Base-by-base conservation (phyloP, 306 rosid genomes). In the Glycine tomentella region DNA sequence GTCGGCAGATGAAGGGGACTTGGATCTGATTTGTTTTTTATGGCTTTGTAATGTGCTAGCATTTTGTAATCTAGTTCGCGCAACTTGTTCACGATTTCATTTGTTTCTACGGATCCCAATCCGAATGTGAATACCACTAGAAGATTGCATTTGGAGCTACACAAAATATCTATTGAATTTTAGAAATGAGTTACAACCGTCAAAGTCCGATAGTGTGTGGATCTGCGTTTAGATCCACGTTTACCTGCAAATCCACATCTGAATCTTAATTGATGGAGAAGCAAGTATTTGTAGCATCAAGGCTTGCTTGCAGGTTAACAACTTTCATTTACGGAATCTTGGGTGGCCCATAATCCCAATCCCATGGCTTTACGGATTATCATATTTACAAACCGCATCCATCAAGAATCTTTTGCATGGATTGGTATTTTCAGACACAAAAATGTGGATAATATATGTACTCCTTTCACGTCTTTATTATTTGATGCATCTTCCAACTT, bases 1-100 rank as follows among this genome's bases (percentile, higher is more conserved):
- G 62, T 40, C 63, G 10, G 34, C 8, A 40, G 68, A 17, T 12
- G 16, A 58, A 13, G 6, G 9, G 52, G 38, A 12, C 8, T 10
- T 10, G 53, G 16, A 17, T 74, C 31, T 38, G 66, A 40, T 77
- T 66, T 64, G 13, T 15, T 77, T 77, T 65, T 77, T 25, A 25
- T 11, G 42, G 10, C 9, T 16, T 68, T 67, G 33, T 25, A 42
- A 78, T 68, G 69, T 68, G 34, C 65, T 17, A 57, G 8, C 14
- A 3, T 77, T 77, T 42, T 56, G 59, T 44, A 14, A 67, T 68
- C 13, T 42, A 13, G 17, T 55, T 52, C n/a, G 25, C 7, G 1
- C 17, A 10, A 17, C 8, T 6, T 34, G 51, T 63, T 64, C 20
- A 33, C 69, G 6, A n/a, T 20, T 57, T 48, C 6, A 48, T 69